Percentiles rank a stretch among this genome's conserved stretches.
phyloP scores from a whole-genome alignment of 352 stramenopile genomes.

The Phytophthora parvispora region DNA sequence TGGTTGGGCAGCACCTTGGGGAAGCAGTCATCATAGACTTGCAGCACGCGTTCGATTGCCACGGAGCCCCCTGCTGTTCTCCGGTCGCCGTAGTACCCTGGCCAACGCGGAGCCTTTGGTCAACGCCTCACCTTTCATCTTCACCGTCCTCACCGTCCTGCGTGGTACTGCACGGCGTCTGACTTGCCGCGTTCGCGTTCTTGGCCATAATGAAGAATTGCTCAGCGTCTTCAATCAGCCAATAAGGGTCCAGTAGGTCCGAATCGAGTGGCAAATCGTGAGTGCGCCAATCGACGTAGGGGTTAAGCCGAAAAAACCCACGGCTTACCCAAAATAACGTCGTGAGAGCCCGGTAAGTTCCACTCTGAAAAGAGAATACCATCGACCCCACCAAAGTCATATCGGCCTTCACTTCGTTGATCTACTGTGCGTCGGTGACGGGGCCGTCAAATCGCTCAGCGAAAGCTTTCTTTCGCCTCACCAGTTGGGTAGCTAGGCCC shows the following conservation, averaged over 20 bases:
- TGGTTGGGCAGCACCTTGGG: constrained; percentile 1
- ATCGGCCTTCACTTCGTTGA: constrained; percentile 13
- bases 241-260: background rate
- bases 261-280: constrained; percentile 12
- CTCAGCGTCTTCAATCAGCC: background rate
- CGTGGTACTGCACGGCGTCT: background rate
- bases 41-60: background rate
- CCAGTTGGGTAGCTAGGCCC: background rate
- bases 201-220: background rate
- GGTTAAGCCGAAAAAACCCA: constrained; percentile 16
- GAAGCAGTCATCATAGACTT: constrained; percentile 8
- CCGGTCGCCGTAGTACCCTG: too few relatives aligned
- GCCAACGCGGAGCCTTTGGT: too few relatives aligned
- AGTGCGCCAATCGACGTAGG: constrained; percentile 11
- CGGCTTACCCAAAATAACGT: constrained; percentile 22
- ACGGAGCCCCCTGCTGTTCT: background rate
- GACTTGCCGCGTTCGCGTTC: background rate
- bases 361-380: constrained; percentile 17
- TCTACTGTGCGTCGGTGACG: background rate
- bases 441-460: constrained; percentile 9
- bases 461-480: constrained; percentile 3
- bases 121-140: background rate
- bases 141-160: background rate
- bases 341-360: background rate
- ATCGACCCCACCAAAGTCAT: background rate